A percentile compares a stretch with the other conserved stretches of the same genome.
These are phyloP conservation scores for Pseudisothecium myosuroides DNA, from an alignment of 225 moss, liverwort and hornwort genomes.

Conservation along the genomic window DNA sequence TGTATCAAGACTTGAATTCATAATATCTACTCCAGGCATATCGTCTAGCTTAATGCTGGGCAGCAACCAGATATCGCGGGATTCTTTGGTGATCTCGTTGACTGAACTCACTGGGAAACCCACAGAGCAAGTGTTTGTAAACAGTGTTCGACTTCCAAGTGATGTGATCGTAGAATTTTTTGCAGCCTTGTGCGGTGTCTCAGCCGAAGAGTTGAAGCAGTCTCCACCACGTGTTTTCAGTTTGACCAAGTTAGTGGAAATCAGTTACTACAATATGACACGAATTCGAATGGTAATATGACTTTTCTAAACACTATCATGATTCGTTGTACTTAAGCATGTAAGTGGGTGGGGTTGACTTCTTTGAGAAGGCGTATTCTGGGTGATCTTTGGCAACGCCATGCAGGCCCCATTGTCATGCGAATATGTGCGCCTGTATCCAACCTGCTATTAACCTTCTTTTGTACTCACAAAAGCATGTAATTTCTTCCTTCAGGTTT, in stretches of 20 bases:
- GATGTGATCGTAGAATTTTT: conserved; percentile 99
- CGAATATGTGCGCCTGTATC: neutral
- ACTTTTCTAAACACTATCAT: neutral
- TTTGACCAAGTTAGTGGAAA: conserved; percentile 96
- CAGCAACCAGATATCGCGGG: conserved; percentile 84
- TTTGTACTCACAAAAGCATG: neutral
- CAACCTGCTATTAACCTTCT: neutral
- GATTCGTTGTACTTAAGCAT: neutral
- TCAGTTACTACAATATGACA: conserved; percentile 98
- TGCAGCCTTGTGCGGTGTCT: conserved; percentile 92
- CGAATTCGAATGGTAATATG: conserved; percentile 93
- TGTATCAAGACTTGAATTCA: conserved; percentile 91
- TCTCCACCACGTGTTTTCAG: conserved; percentile 95
- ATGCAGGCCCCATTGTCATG: neutral
- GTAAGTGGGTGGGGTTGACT: neutral
- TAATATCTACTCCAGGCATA: conserved; percentile 80
- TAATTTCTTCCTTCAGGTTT: conserved; percentile 48
- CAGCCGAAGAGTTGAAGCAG: conserved; percentile 92
- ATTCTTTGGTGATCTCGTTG: conserved; percentile 75
- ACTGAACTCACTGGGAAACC: conserved; percentile 94
- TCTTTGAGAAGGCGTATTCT: neutral
- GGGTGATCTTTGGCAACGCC: neutral
- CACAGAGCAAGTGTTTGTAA: conserved; percentile 94
- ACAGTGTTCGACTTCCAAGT: conserved; percentile 93
- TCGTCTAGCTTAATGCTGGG: conserved; percentile 81